phyloP scores from a whole-genome alignment of 2,329 filamentous ascomycete species.

The Daldinia eschscholtzii region DNA sequence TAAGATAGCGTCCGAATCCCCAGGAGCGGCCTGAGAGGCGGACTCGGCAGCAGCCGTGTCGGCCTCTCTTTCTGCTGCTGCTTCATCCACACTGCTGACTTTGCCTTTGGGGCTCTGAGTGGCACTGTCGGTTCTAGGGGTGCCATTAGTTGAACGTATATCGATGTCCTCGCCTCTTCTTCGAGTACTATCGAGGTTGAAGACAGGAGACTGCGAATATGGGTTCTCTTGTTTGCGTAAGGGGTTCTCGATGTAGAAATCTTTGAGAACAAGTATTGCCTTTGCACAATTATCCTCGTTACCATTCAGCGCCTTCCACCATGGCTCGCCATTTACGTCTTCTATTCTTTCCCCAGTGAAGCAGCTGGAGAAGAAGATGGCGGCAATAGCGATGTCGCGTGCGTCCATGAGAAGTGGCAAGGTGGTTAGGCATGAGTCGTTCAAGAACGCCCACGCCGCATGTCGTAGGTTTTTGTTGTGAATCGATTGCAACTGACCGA shows the following conservation, averaged over 20 bases:
- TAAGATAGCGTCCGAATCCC: slow-evolving; percentile 50
- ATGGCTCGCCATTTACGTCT: slow-evolving; percentile 80
- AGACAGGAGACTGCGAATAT: slow-evolving; percentile 65
- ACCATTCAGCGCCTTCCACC: slow-evolving; percentile 87
- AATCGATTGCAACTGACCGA: slow-evolving; percentile 78
- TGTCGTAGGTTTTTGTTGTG: slow-evolving; percentile 87
- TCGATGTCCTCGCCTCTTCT: slow-evolving; percentile 59
- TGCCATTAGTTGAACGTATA: slow-evolving; percentile 62
- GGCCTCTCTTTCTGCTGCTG: slow-evolving; percentile 49
- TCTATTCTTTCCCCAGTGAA: slow-evolving; percentile 81
- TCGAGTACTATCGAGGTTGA: slow-evolving; percentile 68
- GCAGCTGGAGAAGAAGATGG: slow-evolving; percentile 87
- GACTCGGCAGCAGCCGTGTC: slow-evolving; percentile 50
- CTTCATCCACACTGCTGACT: slow-evolving; percentile 57
- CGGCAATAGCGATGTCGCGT: slow-evolving; percentile 83
- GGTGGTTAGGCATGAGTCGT: slow-evolving; percentile 87
- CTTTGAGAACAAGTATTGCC: slow-evolving; percentile 82
- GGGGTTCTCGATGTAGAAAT: slow-evolving; percentile 75
- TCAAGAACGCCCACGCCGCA: slow-evolving; percentile 92
- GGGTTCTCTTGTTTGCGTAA: slow-evolving; percentile 68
- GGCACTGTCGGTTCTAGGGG: slow-evolving; percentile 61
- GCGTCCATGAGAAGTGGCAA: slow-evolving; percentile 85
- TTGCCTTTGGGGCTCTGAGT: slow-evolving; percentile 63
- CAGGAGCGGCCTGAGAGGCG: slow-evolving; percentile 53
- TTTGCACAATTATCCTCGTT: slow-evolving; percentile 76